Conservation (phyloP, 371 early-diverging fungal species). For the Syncephalastrum racemosum region DNA sequence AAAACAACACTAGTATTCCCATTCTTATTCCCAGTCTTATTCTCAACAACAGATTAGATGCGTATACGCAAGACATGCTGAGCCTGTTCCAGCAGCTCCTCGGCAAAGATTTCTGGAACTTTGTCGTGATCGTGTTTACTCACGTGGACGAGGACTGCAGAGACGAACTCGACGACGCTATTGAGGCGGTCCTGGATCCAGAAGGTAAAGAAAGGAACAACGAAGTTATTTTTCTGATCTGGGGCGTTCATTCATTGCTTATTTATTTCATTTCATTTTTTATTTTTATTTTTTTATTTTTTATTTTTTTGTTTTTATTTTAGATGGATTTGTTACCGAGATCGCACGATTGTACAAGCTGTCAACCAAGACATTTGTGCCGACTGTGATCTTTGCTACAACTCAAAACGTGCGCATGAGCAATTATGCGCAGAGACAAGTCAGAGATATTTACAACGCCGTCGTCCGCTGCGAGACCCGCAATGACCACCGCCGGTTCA, state of each 20-base stretch:
- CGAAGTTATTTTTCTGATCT: not conserved
- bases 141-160: slow-evolving; percentile 60
- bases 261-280: not conserved
- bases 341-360: slow-evolving; percentile 45
- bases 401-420: slow-evolving; percentile 52
- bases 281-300: not conserved
- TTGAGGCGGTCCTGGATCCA: slow-evolving; percentile 55
- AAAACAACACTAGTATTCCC: not conserved
- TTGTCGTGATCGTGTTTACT: slow-evolving; percentile 62
- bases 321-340: slow-evolving; percentile 20
- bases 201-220: slow-evolving; percentile 22
- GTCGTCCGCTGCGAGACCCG: slow-evolving; percentile 52
- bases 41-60: slow-evolving; percentile 47
- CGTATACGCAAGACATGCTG: slow-evolving; percentile 63
- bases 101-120: slow-evolving; percentile 63
- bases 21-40: not conserved
- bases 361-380: slow-evolving; percentile 39
- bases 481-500: slow-evolving; percentile 49
- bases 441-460: slow-evolving; percentile 54
- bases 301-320: slow-evolving; percentile 1
- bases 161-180: slow-evolving; percentile 58
- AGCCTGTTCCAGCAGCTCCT: slow-evolving; percentile 54
- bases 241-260: not conserved
- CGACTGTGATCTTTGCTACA: slow-evolving; percentile 56
- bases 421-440: slow-evolving; percentile 51